Evolutionary conservation across 305 asterid genomes (phyloP).

Genomic region (Striga hermonthica): DNA sequence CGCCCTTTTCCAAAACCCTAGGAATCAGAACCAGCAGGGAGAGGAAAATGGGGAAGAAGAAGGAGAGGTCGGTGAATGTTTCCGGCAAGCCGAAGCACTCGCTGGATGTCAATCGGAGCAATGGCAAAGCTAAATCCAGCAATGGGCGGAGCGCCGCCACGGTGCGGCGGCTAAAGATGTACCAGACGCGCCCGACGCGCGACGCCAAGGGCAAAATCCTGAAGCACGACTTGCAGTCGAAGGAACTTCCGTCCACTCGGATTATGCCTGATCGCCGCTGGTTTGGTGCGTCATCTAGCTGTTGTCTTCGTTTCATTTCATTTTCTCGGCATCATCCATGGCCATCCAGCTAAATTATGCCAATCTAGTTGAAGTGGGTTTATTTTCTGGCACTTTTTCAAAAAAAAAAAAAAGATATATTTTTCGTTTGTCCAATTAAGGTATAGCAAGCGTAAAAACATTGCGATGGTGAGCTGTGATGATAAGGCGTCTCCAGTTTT

Average conservation of each 20-base stretch:
- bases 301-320: neutral
- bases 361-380: too few species aligned
- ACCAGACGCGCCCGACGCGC: conserved; percentile 66
- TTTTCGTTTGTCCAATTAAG: too few species aligned
- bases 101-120: conserved; percentile 58
- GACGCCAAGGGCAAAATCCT: conserved; percentile 52
- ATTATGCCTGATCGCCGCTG: conserved; percentile 89
- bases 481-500: too few species aligned
- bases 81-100: conserved; percentile 97
- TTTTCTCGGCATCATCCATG: neutral
- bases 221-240: conserved; percentile 77
- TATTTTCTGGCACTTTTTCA: too few species aligned
- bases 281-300: conserved; percentile 59
- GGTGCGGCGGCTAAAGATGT: conserved; percentile 91
- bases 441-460: too few species aligned
- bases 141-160: conserved; percentile 76
- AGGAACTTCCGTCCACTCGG: conserved; percentile 73
- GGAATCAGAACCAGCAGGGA: neutral
- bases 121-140: conserved; percentile 36
- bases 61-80: conserved; percentile 71
- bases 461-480: too few species aligned
- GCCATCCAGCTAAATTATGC: too few species aligned
- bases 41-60: conserved; percentile 61
- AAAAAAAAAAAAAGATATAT: too few species aligned
- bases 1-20: neutral